phyloP scores from a whole-genome alignment of 805 yeast species.

The Saturnispora gosingensis region DNA sequence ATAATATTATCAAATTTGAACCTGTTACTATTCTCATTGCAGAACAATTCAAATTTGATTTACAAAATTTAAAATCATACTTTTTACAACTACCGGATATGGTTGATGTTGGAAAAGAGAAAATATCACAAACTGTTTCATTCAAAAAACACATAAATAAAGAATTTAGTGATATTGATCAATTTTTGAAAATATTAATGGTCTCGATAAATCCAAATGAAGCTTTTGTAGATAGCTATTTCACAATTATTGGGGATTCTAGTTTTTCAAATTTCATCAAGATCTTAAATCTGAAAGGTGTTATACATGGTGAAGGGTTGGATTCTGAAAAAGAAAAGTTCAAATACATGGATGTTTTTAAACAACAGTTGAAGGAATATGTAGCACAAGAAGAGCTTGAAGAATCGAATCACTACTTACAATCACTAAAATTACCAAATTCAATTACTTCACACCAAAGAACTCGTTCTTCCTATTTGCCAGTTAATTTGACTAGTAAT shows the following conservation, averaged over 20 bases:
- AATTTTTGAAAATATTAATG: constrained; percentile 58
- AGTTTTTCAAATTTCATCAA: constrained; percentile 55
- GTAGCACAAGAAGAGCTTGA: constrained; percentile 17
- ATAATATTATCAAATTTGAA: constrained; percentile 48
- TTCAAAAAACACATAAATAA: constrained; percentile 21
- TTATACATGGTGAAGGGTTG: constrained; percentile 19
- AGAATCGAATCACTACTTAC: constrained; percentile 24
- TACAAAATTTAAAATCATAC: constrained; percentile 51
- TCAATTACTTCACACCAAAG: constrained; percentile 7
- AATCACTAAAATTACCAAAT: constrained; percentile 15
- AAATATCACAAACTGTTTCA: constrained; percentile 20
- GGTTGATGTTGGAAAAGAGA: constrained; percentile 27
- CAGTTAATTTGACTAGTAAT: constrained; percentile 12
- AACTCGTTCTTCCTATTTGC: constrained; percentile 11
- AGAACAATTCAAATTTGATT: constrained; percentile 74
- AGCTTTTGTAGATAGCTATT: constrained; percentile 53
- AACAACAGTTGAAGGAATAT: constrained; percentile 28
- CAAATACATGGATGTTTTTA: constrained; percentile 32
- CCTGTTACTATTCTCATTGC: constrained; percentile 65
- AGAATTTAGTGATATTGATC: constrained; percentile 35
- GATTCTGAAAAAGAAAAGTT: constrained; percentile 29
- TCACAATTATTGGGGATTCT: constrained; percentile 56
- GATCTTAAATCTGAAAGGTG: constrained; percentile 53
- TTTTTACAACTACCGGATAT: constrained; percentile 41
- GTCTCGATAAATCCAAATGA: constrained; percentile 59